A percentile compares a stretch with the other conserved stretches of the same genome.
phyloP scores from a whole-genome alignment of 192 early-diverging fungal genomes.

The Lobulomyces angularis region DNA sequence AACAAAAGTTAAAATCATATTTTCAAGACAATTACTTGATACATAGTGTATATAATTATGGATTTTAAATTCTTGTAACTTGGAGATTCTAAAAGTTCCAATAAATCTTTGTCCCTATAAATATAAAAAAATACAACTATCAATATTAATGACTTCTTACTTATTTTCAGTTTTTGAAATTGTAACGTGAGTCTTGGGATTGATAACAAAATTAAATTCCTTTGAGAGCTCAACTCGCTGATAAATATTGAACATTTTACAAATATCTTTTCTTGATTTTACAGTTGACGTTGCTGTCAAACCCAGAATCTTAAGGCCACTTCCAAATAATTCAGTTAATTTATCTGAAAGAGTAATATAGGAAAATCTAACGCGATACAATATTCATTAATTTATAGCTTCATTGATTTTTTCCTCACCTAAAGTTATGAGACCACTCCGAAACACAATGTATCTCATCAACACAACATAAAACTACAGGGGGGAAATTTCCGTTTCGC shows the following conservation, averaged over 20 bases:
- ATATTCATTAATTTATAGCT: slow-evolving; percentile 3
- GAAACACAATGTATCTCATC: slow-evolving; percentile 77
- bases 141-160: too few relatives aligned
- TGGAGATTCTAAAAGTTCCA: slow-evolving; percentile 37
- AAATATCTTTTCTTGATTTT: slow-evolving; percentile 33
- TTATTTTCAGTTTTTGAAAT: slow-evolving; percentile 28
- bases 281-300: slow-evolving; percentile 65
- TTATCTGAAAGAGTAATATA: too few relatives aligned
- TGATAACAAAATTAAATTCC: too few relatives aligned
- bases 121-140: background rate
- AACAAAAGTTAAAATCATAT: slow-evolving; percentile 9
- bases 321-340: background rate
- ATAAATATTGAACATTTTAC: slow-evolving; percentile 47
- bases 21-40: slow-evolving; percentile 19
- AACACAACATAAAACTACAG: slow-evolving; percentile 49
- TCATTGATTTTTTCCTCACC: slow-evolving; percentile 24
- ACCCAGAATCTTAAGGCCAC: slow-evolving; percentile 30
- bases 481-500: slow-evolving; percentile 28
- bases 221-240: too few relatives aligned
- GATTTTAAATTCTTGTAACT: slow-evolving; percentile 36
- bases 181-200: too few relatives aligned
- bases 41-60: slow-evolving; percentile 57
- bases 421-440: slow-evolving; percentile 80
- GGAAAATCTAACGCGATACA: slow-evolving; percentile 1
- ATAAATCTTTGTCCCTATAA: slow-evolving; percentile 35